phyloP scores from a whole-genome alignment of 2,329 filamentous ascomycete genomes.

The Seiridium unicorne region DNA sequence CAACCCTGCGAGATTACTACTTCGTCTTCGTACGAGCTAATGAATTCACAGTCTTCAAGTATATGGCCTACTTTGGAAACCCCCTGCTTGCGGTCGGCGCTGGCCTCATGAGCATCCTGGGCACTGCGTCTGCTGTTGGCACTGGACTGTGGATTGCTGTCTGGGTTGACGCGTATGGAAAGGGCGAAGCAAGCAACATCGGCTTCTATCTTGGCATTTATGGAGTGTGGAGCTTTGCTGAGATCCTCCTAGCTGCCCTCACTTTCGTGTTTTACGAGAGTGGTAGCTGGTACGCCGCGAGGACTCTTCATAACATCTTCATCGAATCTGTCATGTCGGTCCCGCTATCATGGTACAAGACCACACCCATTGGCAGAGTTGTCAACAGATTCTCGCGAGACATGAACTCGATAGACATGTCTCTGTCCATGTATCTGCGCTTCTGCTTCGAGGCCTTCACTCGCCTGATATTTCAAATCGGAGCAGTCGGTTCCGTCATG shows the following conservation, averaged over 20 bases:
- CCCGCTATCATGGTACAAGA: slow-evolving; percentile 56
- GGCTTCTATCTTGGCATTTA: slow-evolving; percentile 55
- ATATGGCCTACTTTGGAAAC: slow-evolving; percentile 50
- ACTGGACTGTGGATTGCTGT: slow-evolving; percentile 48
- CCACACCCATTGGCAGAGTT: slow-evolving; percentile 50
- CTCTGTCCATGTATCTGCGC: slow-evolving; percentile 44
- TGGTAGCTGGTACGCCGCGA: slow-evolving; percentile 56
- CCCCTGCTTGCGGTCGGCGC: slow-evolving; percentile 39
- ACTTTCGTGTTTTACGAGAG: slow-evolving; percentile 49
- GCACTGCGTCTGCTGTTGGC: slow-evolving; percentile 39
- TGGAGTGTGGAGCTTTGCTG: slow-evolving; percentile 41
- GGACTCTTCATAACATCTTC: slow-evolving; percentile 49
- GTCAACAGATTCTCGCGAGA: slow-evolving; percentile 57
- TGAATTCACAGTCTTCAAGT: slow-evolving; percentile 40
- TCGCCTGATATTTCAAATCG: slow-evolving; percentile 30
- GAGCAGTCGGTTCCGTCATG: slow-evolving; percentile 39
- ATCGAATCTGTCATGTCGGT: slow-evolving; percentile 51
- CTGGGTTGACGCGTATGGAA: slow-evolving; percentile 51
- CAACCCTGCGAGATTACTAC: too few relatives aligned
- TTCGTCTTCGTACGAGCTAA: slow-evolving; percentile 3
- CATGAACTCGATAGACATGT: slow-evolving; percentile 53
- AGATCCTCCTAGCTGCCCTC: slow-evolving; percentile 38
- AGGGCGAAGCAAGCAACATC: slow-evolving; percentile 40
- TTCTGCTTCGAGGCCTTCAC: slow-evolving; percentile 36
- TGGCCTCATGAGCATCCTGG: slow-evolving; percentile 36